Base-by-base conservation (phyloP, 768 basidiomycete species). In the Porphyrellus cyaneotinctus region DNA sequence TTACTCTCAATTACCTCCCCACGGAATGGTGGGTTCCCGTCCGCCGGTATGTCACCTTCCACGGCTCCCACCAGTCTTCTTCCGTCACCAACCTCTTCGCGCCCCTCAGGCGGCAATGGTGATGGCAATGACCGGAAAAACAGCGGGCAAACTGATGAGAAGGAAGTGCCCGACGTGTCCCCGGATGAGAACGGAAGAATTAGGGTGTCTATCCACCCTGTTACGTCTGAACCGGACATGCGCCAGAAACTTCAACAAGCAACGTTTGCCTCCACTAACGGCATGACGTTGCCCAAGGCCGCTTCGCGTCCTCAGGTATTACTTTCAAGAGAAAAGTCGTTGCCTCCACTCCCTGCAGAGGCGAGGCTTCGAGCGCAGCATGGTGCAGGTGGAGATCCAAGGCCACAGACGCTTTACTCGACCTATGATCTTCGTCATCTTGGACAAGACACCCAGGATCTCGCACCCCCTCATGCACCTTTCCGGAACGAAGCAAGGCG, bases 1-100 rank as follows among this genome's bases (percentile, higher is more conserved):
- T 71, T 89, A 42, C 80, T 80, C 9, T 83, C 84, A 18, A 73
- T 78, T 42, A 64, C 73, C 32, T 84, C 84, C 8, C 79, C 80
- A 24, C 85, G 82, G 63, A 70, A 75, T 53, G 74, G 74, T 42
- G 74, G 74, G 24, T 64, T 78, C 52, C 75, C 78, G 48, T 78
- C 81, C 54, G 75, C 79, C 60, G 83, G 82, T 72, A 78, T 85
- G 73, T 88, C 87, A 39, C 84, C 87, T 49, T 79, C 85, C 52
- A 86, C 88, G 44, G 85, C 85, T 62, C 82, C 87, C 22, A 87
- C 88, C 60, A 89, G 84, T 69, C 68, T 82, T 56, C 72, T 87
- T 48, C 87, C 88, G 33, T 89, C 88, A 55, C 87, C 87, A 39
- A 81, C 82, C 56, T 88, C 87, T 56, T 87, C 84, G 57, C 84